These are phyloP conservation scores for Hygrophila difformis DNA, from an alignment of 257 asterid species.

Conservation along the genomic window DNA sequence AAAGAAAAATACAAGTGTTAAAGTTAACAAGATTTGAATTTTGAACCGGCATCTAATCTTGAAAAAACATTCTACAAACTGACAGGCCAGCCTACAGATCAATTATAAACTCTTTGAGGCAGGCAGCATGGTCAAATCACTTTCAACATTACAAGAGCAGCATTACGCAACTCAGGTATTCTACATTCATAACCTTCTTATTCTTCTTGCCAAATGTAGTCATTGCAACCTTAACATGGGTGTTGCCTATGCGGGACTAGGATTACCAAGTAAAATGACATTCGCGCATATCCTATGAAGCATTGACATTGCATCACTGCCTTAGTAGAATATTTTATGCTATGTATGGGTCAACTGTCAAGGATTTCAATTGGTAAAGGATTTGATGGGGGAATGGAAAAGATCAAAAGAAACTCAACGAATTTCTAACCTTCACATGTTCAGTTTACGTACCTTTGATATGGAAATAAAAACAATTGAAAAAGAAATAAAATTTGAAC, in stretches of 20 bases:
- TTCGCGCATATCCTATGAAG: background rate
- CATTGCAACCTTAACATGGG: background rate
- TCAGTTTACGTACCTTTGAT: too few species aligned
- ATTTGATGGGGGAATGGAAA: too few species aligned
- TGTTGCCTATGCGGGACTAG: background rate
- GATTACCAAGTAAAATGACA: background rate
- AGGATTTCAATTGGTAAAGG: too few species aligned
- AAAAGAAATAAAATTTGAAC: too few species aligned
- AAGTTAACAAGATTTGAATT: conserved; percentile 12
- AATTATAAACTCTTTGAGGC: background rate
- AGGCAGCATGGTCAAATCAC: conserved; percentile 10
- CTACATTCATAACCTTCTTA: conserved; percentile 1
- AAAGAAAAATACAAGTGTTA: conserved; percentile 26
- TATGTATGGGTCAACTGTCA: too few species aligned
- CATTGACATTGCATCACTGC: too few species aligned
- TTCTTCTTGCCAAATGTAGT: conserved; percentile 1
- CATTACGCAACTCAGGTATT: background rate
- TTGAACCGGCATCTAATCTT: conserved; percentile 1
- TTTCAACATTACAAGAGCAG: background rate
- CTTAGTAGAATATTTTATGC: too few species aligned
- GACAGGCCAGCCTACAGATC: background rate
- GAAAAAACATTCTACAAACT: background rate
- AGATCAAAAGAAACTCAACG: too few species aligned
- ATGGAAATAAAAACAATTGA: too few species aligned
- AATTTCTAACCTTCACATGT: too few species aligned